Conservation (phyloP, 176 grass and related monocot genomes). For the Tillandsia fasciculata region DNA sequence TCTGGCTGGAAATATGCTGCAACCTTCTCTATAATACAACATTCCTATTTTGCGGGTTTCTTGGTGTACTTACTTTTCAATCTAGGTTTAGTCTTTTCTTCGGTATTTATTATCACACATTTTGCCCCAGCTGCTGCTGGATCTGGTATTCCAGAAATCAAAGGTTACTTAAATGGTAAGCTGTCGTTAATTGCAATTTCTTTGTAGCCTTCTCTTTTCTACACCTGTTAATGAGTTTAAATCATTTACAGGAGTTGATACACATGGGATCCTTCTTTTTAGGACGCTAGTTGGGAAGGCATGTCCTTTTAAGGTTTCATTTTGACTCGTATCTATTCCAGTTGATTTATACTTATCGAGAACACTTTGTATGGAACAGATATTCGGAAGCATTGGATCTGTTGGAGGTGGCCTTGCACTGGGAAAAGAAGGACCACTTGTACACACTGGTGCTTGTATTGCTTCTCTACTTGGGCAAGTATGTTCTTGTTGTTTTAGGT, state of each 20-base stretch:
- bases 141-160: constrained; percentile 99
- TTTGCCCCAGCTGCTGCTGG: constrained; percentile 96
- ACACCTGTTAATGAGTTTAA: not conserved
- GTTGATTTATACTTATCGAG: not conserved
- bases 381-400: constrained; percentile 98
- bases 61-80: constrained; percentile 79
- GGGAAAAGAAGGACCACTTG: constrained; percentile 99
- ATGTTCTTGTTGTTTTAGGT: constrained; percentile 20
- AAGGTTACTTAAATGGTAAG: constrained; percentile 98
- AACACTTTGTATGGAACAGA: constrained; percentile 32
- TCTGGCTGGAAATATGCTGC: constrained; percentile 97
- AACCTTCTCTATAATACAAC: constrained; percentile 90
- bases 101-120: constrained; percentile 79
- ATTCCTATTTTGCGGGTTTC: constrained; percentile 92
- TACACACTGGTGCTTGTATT: constrained; percentile 98
- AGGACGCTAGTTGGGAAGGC: constrained; percentile 96
- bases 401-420: constrained; percentile 95
- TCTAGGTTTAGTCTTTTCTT: constrained; percentile 79
- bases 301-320: constrained; percentile 14
- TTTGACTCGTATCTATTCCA: not conserved
- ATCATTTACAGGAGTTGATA: constrained; percentile 75
- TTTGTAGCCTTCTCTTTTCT: not conserved
- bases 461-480: constrained; percentile 98
- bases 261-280: constrained; percentile 93
- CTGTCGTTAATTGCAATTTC: not conserved